Conservation (phyloP, 805 yeast species). For the Metschnikowia lunata region DNA sequence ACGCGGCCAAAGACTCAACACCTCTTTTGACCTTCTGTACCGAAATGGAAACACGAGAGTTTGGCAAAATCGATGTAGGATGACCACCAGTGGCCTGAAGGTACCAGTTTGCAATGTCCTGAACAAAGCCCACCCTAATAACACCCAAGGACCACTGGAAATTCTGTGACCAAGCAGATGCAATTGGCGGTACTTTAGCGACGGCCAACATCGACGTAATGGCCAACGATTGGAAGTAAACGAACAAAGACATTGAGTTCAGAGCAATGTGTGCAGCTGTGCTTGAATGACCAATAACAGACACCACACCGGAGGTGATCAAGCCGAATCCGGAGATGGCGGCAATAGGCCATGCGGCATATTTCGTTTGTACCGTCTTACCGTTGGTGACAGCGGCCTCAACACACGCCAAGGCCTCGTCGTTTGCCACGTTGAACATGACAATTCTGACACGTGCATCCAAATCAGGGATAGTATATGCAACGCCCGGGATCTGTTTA, state of each 20-base stretch:
- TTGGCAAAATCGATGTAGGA: slow-evolving; percentile 68
- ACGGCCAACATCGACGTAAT: slow-evolving; percentile 95
- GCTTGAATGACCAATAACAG: slow-evolving; percentile 81
- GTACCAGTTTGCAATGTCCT: slow-evolving; percentile 85
- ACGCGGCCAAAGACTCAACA: slow-evolving; percentile 12
- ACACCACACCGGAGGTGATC: slow-evolving; percentile 78
- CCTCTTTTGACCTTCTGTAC: slow-evolving; percentile 53
- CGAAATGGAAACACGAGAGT: slow-evolving; percentile 69
- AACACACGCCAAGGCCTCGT: slow-evolving; percentile 77
- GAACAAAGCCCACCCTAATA: slow-evolving; percentile 72
- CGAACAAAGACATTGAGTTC: slow-evolving; percentile 85
- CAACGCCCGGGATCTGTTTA: slow-evolving; percentile 68
- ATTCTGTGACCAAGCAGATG: slow-evolving; percentile 97
- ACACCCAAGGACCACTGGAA: slow-evolving; percentile 96
- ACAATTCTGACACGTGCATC: slow-evolving; percentile 85
- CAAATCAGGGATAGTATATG: slow-evolving; percentile 87
- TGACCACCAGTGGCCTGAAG: slow-evolving; percentile 92
- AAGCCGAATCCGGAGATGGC: slow-evolving; percentile 86
- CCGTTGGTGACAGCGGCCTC: slow-evolving; percentile 83
- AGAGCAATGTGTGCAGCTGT: slow-evolving; percentile 98
- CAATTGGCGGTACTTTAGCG: slow-evolving; percentile 88
- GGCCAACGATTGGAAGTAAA: slow-evolving; percentile 91
- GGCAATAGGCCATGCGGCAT: slow-evolving; percentile 86
- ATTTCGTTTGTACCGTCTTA: slow-evolving; percentile 88
- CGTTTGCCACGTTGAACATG: slow-evolving; percentile 40